These are phyloP conservation scores for Cladochytrium replicatum DNA, from an alignment of 192 early-diverging fungal genomes.

Conservation along the genomic window DNA sequence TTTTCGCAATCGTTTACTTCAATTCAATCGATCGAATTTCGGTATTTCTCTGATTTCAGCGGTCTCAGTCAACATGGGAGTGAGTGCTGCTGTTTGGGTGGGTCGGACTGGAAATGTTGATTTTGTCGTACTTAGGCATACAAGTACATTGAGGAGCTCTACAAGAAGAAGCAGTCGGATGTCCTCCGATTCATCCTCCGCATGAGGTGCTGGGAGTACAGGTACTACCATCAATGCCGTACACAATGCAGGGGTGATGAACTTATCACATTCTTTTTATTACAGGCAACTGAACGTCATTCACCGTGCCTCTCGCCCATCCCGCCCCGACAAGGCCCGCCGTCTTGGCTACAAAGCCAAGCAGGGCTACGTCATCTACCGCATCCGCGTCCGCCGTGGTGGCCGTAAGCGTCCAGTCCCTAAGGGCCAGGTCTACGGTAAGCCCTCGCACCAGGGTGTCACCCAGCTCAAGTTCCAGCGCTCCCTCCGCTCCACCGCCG, in stretches of 20 bases:
- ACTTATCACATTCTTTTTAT: too few species aligned
- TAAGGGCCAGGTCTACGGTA: constrained; percentile 98
- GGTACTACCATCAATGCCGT: too few species aligned
- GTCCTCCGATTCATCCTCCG: constrained; percentile 97
- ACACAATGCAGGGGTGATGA: too few species aligned
- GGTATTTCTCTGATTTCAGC: too few species aligned
- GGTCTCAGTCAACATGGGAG: too few species aligned
- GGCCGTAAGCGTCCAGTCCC: constrained; percentile 92
- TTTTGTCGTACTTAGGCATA: too few species aligned
- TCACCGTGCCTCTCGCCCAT: constrained; percentile 96
- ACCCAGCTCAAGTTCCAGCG: constrained; percentile 99
- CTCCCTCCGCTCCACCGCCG: constrained; percentile 84
- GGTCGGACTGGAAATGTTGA: too few species aligned
- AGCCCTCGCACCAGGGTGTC: constrained; percentile 96
- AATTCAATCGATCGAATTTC: too few species aligned
- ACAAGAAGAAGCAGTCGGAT: constrained; percentile 99
- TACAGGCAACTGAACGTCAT: constrained; percentile 93
- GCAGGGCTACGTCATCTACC: constrained; percentile 99
- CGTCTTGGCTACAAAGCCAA: constrained; percentile 99
- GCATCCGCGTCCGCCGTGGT: constrained; percentile 97
- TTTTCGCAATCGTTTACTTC: too few species aligned
- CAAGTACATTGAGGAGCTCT: constrained; percentile 68
- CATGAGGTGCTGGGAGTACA: constrained; percentile 96
- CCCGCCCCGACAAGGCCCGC: constrained; percentile 98
- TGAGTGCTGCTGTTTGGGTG: too few species aligned